Conservation (phyloP, 2,329 filamentous ascomycete genomes). For the Annulohypoxylon truncatum region DNA sequence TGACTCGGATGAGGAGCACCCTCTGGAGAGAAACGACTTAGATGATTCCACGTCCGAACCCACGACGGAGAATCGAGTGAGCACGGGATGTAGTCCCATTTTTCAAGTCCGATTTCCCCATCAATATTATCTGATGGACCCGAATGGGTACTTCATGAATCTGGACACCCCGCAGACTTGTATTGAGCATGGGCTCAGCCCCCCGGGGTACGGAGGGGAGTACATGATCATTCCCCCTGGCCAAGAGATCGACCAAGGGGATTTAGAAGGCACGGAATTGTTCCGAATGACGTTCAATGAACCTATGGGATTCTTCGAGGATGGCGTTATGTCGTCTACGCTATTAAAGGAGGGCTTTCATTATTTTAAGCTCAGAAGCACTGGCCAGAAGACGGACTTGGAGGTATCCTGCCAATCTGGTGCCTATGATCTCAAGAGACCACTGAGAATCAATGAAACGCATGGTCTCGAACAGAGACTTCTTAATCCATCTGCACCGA, state of each 20-base stretch:
- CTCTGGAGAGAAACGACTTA: too few species aligned
- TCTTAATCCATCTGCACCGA: too few species aligned
- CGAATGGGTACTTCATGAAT: background rate
- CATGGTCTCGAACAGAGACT: too few species aligned
- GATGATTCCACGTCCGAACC: too few species aligned
- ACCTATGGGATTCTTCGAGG: slow-evolving; percentile 14
- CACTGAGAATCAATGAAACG: background rate
- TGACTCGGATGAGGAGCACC: too few species aligned
- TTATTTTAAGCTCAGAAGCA: background rate
- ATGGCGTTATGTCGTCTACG: slow-evolving; percentile 1
- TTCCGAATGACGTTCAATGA: slow-evolving; percentile 5
- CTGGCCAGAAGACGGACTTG: background rate
- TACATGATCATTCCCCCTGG: slow-evolving; percentile 7
- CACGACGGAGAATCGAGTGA: background rate
- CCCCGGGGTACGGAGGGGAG: background rate
- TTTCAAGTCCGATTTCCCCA: slow-evolving; percentile 15
- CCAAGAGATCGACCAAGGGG: background rate
- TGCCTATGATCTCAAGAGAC: slow-evolving; percentile 1
- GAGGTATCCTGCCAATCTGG: slow-evolving; percentile 2
- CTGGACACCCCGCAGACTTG: background rate
- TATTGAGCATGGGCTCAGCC: background rate
- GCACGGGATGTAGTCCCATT: background rate
- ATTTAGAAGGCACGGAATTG: background rate
- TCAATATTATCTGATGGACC: background rate
- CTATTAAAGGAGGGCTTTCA: slow-evolving; percentile 9